phyloP scores from a whole-genome alignment of 2,329 filamentous ascomycete species.

The Aspergillus hortae region DNA sequence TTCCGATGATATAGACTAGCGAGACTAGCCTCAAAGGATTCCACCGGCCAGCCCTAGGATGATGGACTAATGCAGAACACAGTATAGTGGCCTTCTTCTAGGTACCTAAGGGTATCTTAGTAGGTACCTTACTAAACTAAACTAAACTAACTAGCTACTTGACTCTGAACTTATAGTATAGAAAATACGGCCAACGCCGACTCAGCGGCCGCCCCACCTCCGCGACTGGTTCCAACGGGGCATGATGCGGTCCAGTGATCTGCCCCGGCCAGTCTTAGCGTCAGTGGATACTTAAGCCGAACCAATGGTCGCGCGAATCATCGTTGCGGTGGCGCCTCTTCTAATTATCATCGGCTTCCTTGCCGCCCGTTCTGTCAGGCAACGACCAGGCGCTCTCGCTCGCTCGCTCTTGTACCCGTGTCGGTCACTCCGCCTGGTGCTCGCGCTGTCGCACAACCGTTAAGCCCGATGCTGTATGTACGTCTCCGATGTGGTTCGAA shows the following conservation, averaged over 20 bases:
- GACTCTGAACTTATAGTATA: too few species aligned
- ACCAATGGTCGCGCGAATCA: conserved; percentile 12
- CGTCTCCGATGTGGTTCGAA: not conserved
- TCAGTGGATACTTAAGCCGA: conserved; percentile 12
- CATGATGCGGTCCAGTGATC: conserved; percentile 9
- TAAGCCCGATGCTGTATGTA: not conserved
- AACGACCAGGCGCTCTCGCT: not conserved
- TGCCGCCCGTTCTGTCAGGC: not conserved
- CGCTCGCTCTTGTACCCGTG: not conserved
- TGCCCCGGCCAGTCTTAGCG: conserved; percentile 9
- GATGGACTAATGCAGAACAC: too few species aligned
- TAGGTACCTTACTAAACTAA: too few species aligned
- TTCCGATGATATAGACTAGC: not conserved
- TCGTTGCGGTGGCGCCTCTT: conserved; percentile 7
- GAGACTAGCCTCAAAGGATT: not conserved
- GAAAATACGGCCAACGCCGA: too few species aligned
- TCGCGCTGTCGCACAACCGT: not conserved
- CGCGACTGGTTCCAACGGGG: too few species aligned
- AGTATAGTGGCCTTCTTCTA: too few species aligned
- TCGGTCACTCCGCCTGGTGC: not conserved
- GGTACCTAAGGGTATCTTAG: too few species aligned
- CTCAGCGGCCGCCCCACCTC: too few species aligned
- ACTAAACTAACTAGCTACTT: too few species aligned
- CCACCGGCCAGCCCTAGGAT: too few species aligned
- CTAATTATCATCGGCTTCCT: conserved; percentile 7